phyloP scores from a whole-genome alignment of 129 eudicot species.

The Escallonia herrerae region DNA sequence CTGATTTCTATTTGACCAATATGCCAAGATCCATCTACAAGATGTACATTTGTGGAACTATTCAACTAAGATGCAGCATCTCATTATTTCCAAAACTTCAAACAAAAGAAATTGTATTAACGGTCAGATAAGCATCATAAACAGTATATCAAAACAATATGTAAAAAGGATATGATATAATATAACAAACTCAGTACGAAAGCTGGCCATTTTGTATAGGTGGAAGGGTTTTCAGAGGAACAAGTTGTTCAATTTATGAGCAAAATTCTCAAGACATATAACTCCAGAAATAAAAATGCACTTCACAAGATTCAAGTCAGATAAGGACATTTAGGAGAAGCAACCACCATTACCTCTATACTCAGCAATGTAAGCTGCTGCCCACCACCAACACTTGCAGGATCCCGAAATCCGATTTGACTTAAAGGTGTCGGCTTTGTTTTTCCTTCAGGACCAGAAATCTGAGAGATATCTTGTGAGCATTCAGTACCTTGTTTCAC shows the following conservation, averaged over 20 bases:
- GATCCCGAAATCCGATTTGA: constrained; percentile 88
- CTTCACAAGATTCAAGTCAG: not conserved
- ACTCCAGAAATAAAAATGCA: not conserved
- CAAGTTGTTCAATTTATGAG: too few species aligned
- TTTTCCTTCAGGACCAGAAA: constrained; percentile 75
- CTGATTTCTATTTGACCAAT: not conserved
- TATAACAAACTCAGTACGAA: too few species aligned
- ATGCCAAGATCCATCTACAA: not conserved
- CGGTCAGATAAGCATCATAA: too few species aligned
- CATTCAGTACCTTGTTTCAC: constrained; percentile 15
- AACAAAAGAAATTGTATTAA: too few species aligned
- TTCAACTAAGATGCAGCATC: too few species aligned
- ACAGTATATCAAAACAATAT: too few species aligned
- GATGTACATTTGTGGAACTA: not conserved
- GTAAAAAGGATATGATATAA: too few species aligned
- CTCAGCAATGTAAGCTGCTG: constrained; percentile 92
- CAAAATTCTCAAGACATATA: not conserved
- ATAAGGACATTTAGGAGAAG: not conserved
- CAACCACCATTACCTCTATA: constrained; percentile 48
- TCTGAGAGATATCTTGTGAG: constrained; percentile 71
- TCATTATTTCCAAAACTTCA: too few species aligned
- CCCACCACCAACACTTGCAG: constrained; percentile 82
- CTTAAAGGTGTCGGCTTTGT: constrained; percentile 77
- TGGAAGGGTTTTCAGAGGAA: too few species aligned
- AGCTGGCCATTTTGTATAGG: too few species aligned